Conservation (phyloP, 129 eudicot species). For the Pulicaria dysenterica region DNA sequence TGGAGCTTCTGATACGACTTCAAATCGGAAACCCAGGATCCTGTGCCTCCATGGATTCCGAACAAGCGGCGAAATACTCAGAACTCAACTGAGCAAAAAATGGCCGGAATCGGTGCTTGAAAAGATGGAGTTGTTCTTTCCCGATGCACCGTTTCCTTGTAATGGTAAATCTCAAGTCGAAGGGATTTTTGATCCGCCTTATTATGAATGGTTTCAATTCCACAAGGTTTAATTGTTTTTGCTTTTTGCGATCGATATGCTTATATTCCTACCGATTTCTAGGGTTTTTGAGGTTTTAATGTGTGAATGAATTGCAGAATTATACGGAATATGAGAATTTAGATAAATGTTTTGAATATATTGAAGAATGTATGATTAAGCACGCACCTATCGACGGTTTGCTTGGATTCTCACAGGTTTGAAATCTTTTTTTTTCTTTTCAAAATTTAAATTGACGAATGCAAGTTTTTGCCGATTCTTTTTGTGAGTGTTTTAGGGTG, state of each 20-base stretch:
- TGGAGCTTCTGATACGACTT: neutral
- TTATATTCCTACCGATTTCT: neutral
- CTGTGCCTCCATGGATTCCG: conserved; percentile 93
- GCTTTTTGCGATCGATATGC: neutral
- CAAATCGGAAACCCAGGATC: conserved; percentile 61
- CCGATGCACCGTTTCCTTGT: conserved; percentile 77
- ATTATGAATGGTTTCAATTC: conserved; percentile 93
- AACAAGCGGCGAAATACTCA: conserved; percentile 78
- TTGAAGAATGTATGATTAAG: conserved; percentile 77
- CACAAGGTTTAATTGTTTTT: conserved; percentile 48
- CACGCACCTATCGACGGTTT: conserved; percentile 89
- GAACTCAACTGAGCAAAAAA: conserved; percentile 64
- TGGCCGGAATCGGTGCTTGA: conserved; percentile 79
- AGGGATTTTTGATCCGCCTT: conserved; percentile 95
- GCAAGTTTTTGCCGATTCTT: neutral
- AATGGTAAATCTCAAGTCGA: conserved; percentile 89
- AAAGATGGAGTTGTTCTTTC: conserved; percentile 60
- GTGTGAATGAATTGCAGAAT: conserved; percentile 48
- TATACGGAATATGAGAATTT: conserved; percentile 73
- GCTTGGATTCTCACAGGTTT: conserved; percentile 98
- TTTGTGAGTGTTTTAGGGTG: conserved; percentile 60
- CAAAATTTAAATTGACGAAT: neutral
- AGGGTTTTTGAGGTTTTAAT: conserved; percentile 9
- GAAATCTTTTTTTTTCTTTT: neutral
- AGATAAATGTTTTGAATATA: conserved; percentile 67